Evolutionary conservation across 495 filamentous ascomycete genomes (phyloP), one percentile per base, ranked within the genome.

Genomic region (Penicillium ochrochloron): DNA sequence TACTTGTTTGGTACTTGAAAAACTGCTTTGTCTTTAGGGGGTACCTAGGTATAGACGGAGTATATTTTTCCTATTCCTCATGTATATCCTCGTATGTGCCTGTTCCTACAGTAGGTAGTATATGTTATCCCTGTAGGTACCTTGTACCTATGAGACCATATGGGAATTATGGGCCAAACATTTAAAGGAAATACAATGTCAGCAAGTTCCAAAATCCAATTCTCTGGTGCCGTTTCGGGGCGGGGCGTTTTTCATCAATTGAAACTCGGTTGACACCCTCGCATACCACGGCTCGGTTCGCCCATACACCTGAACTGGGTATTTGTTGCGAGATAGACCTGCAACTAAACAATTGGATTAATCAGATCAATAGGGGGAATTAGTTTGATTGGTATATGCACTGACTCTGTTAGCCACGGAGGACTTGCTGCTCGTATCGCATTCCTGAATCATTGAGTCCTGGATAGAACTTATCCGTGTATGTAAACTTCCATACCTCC

Each of bases 261-360:
- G 57, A 63, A 63, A 63, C 42, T 63, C 46, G 55, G 61, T 63
- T 63, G 61, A 63, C 61, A 63, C 33, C 31, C 5, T 52, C 25
- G 48, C 48, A 31, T 52, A 59, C 61, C 61, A 63, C 35, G 61
- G 61, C 31, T 52, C 48, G 27, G 15, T 9, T n/a, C 25, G 48
- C 48, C 23, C 8, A 11, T 33, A 23, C 55, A 23, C 23, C 61
- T 42, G 17, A 17, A 31, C 1, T 21, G 42, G 39, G 44, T 53
- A 33, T 52, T 31, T 25, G 27, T 52, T 48, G 46, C 59, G 59
- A 52, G 34, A 34, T 6, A 33, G 21, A 34, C 50, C 34, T 39
- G 37, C 39, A 37, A 51, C 19, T 27, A 39, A 50, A 52, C 19
- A 48, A 23, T 12, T 4, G 44, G 10, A 12, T 46, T 1, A 7